Base-by-base conservation (phyloP, 148 eudicot species). In the Persicaria tinctoria region DNA sequence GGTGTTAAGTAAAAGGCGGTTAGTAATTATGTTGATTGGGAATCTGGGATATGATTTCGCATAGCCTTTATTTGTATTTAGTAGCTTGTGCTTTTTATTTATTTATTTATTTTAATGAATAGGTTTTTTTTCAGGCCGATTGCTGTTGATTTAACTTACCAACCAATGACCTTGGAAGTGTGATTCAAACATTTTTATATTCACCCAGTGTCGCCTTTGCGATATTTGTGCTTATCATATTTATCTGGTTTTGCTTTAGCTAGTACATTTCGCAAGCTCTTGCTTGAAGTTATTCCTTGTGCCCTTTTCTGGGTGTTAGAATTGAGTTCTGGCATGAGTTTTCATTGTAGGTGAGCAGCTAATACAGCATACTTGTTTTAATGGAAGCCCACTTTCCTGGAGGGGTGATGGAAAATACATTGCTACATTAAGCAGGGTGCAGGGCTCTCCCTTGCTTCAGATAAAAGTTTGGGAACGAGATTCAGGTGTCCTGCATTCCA, bases 381-480 rank as follows among this genome's bases (percentile, higher is more conserved):
- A 75, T 46, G 86, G 74, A 75, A 82, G 83, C 72, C 85, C 87
- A n/a, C 80, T 92, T 72, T 85, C 96, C 47, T 95, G 98, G 97
- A 81, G 98, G 73, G 98, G 98, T 78, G 98, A 95, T 79, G 98
- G 97, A 62, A 95, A 89, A 82, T 95, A 80, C 83, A 85, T 95
- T 78, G 96, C 97, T 49, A 89, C 97, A 41, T 55, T 95, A 75
- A 95, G 91, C 82, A 83, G 71, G 77, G 80, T 75, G 77, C 84
- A 82, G 14, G 76, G 80, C 77, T 77, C 91, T 10, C 68, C 79
- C 75, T 62, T 75, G 66, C 83, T 76, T 54, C 83, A 89, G 84
- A 86, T 95, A 68, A 95, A 92, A 84, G 86, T 90, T 70, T 95
- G 98, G 98, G 96, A 95, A 81, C 85, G 98, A 64, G 97, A 95